Conservation (phyloP, 2,329 filamentous ascomycete genomes). For the Talaromyces rugulosus region DNA sequence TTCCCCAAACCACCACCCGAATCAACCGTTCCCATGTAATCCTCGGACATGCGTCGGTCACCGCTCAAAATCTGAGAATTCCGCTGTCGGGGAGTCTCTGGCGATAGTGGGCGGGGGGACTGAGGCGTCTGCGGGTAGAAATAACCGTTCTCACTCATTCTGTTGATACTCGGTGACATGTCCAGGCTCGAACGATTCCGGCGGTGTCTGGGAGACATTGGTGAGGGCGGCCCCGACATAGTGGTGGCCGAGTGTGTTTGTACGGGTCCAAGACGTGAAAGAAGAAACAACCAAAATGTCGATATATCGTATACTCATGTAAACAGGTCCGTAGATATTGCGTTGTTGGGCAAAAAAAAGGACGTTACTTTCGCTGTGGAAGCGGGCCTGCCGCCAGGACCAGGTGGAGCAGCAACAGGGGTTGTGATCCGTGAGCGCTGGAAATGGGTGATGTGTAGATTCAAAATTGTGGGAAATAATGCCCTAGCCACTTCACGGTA, state of each 20-base stretch:
- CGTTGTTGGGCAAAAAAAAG: background rate
- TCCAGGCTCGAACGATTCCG: constrained; percentile 34
- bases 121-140: constrained; percentile 32
- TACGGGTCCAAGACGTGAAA: background rate
- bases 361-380: background rate
- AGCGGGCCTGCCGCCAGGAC: background rate
- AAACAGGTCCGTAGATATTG: background rate
- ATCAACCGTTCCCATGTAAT: constrained; percentile 30
- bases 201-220: constrained; percentile 35
- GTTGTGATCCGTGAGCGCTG: background rate
- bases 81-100: constrained; percentile 32
- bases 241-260: constrained; percentile 12
- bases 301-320: background rate
- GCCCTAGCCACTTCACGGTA: background rate
- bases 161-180: constrained; percentile 28
- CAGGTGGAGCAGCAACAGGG: constrained; percentile 1
- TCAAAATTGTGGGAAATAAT: background rate
- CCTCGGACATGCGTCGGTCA: constrained; percentile 34
- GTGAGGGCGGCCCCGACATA: constrained; percentile 30
- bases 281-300: background rate
- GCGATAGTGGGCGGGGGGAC: constrained; percentile 36
- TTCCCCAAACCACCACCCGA: constrained; percentile 53
- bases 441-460: background rate
- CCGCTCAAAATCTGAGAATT: constrained; percentile 33
- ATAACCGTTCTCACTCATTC: constrained; percentile 27